A percentile compares a stretch with the other conserved stretches of the same genome.
Evolutionary conservation across 2,329 filamentous ascomycete species (phyloP).

Genomic region (Arthrobotrys megalospora): DNA sequence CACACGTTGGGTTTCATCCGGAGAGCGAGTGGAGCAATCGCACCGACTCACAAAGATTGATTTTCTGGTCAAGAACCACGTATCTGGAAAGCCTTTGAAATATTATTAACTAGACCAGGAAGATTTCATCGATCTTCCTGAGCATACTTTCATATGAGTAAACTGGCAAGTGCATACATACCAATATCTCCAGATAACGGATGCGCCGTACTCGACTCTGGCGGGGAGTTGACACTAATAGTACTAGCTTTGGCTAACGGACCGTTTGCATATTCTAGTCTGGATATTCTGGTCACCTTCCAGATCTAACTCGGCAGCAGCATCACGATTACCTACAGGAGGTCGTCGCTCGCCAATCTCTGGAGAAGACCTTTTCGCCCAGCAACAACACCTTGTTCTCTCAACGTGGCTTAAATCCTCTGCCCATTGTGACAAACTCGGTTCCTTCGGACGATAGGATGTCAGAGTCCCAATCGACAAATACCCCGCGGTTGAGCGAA

Average conservation of each 20-base stretch:
- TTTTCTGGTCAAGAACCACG: constrained; percentile 36
- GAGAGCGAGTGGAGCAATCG: constrained; percentile 55
- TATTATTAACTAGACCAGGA: constrained; percentile 25
- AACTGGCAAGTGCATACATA: constrained; percentile 51
- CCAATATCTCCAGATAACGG: constrained; percentile 3
- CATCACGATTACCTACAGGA: constrained; percentile 59
- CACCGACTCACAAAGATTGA: constrained; percentile 35
- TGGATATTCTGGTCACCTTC: constrained; percentile 61
- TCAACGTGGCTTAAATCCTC: constrained; percentile 60
- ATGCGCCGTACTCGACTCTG: background rate
- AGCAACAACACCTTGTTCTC: constrained; percentile 57
- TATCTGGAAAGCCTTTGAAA: constrained; percentile 31
- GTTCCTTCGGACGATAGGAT: constrained; percentile 60
- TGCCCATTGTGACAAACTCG: constrained; percentile 57
- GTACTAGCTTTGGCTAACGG: constrained; percentile 39
- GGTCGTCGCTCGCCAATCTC: constrained; percentile 59
- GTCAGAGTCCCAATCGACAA: constrained; percentile 62
- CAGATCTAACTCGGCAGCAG: constrained; percentile 61
- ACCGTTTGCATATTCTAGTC: constrained; percentile 31
- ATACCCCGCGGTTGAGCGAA: constrained; percentile 64
- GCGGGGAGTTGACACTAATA: background rate
- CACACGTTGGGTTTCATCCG: constrained; percentile 56
- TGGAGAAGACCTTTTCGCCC: constrained; percentile 53
- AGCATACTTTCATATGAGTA: constrained; percentile 61
- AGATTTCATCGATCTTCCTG: constrained; percentile 57